A percentile compares a stretch with the other conserved stretches of the same genome.
phyloP scores from a whole-genome alignment of 1,284 basidiomycete genomes.

The Tetrapyrgos nigripes region DNA sequence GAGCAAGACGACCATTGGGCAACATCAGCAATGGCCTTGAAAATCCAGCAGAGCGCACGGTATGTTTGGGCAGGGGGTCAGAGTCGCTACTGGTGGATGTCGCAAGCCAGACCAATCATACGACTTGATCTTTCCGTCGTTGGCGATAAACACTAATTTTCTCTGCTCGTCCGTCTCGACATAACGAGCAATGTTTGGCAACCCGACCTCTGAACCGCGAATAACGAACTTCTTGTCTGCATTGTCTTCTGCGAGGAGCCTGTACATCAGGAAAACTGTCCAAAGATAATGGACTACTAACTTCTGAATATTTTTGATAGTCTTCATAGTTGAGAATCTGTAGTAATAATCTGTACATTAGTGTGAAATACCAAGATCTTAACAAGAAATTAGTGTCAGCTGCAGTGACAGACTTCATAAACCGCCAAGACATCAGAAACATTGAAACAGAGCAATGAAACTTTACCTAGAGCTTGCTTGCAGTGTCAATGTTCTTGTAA shows the following conservation, averaged over 20 bases:
- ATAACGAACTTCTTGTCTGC: not conserved
- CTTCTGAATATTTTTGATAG: too few relatives aligned
- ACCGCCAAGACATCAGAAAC: too few relatives aligned
- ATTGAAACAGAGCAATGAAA: too few relatives aligned
- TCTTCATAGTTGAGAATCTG: too few relatives aligned
- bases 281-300: too few relatives aligned
- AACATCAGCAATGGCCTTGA: constrained; percentile 36
- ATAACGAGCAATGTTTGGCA: constrained; percentile 22
- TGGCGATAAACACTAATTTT: constrained; percentile 37
- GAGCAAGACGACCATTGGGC: constrained; percentile 31
- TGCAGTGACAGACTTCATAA: too few relatives aligned
- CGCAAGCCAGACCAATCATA: constrained; percentile 29
- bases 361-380: too few relatives aligned
- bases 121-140: constrained; percentile 34
- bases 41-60: constrained; percentile 32
- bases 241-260: not conserved
- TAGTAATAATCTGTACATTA: too few relatives aligned
- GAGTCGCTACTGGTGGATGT: constrained; percentile 6
- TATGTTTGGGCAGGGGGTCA: constrained; percentile 33
- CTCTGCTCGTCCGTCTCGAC: constrained; percentile 28
- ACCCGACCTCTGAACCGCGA: constrained; percentile 19
- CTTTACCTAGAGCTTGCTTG: too few relatives aligned
- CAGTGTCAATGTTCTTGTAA: too few relatives aligned
- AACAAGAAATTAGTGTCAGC: too few relatives aligned
- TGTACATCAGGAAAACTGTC: too few relatives aligned